Evolutionary conservation across 2,329 filamentous ascomycete species (phyloP), one percentile per base, ranked within the genome.

Genomic region (Exophiala sp.): DNA sequence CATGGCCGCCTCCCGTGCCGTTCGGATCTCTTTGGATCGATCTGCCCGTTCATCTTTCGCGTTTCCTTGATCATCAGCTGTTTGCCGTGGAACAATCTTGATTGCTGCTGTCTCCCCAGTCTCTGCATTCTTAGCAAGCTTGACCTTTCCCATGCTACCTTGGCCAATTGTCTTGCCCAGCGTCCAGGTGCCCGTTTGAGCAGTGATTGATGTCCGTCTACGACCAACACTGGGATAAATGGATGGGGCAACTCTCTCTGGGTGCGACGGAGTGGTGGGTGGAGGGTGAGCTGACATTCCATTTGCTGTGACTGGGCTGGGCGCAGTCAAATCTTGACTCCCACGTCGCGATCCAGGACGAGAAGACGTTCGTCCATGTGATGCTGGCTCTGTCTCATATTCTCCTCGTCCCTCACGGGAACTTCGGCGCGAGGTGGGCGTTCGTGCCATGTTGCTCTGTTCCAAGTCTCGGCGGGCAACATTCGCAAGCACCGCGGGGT

Each of bases 121-220:
- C 63, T 95, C 90, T 60, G 85, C 79, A 69, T 94, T 94, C 62
- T 87, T 87, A 19, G 93, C 93, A 59, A 98, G 75, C 73, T 97
- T 97, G 56, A 98, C 93, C 69, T 97, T 97, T 58, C 93, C 93
- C 93, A 98, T 98, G 68, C 91, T 97, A 43, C 93, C 93, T 46
- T 90, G 89, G 53, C 93, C 93, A 63, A 98, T 93, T 2, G 93
- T 97, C 75, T 97, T 97, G 52, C 91, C 91, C 45, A 98, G 75
- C 48, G 89, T 82, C 89, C 91, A 98, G 73, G 90, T 88, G 50
- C 93, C 93, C 10, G 90, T 89, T 40, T 86, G 83, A 2, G 90
- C 89, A 44, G 86, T 87, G 65, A 98, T 95, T 34, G 87, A 91
- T 10, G 91, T 96, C 62, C 82, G 72, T 59, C 81, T 72, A 47